Evolutionary conservation across 208 protist species (phyloP), one percentile per base, ranked within the genome.

Genomic region (Crithidia sp.): DNA sequence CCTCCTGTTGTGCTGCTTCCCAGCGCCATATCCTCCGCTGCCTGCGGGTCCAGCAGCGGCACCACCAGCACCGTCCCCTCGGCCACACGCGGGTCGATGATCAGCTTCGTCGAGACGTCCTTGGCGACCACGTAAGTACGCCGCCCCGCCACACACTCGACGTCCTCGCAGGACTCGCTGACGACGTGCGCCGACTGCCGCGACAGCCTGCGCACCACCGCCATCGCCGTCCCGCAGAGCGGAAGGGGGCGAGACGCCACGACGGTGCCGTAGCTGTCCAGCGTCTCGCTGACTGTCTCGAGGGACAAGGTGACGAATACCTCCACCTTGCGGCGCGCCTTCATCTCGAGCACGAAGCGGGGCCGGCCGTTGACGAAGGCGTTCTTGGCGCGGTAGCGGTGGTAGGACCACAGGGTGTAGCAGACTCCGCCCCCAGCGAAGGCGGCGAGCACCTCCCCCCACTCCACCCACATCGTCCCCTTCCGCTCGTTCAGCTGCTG

Each of bases 401-500:
- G 41, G 67, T 70, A 74, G 50, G 58, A 17, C 65, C 75, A 81
- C 28, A 77, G 68, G 52, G 88, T 74, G 70, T 90, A 93, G 74
- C 84, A 86, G 39, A 93, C 88, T 43, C 85, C 84, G 47, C 88
- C 87, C 9, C 85, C 86, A n/a, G 74, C 76, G 61, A 96, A 96
- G 58, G 83, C 81, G 5, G 67, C 47, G 40, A 89, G 78, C n/a
- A 77, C 81, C 61, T 95, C 92, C 0, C 43, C 63, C 90, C 89
- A 95, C 52, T 78, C 76, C 76, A 96, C 81, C 90, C 92, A 96
- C 64, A 96, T 88, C 54, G 81, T 82, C 7, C 85, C 89, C 19
- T 84, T 77, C 14, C 62, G 63, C 36, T 45, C 71, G 57, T 50
- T 74, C 17, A n/a, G 65, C 57, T 70, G 69, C 61, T 28, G 62